Percentiles rank a stretch among this genome's conserved stretches.
phyloP scores from a whole-genome alignment of 139 green algal genomes.

The Closterium sp. region DNA sequence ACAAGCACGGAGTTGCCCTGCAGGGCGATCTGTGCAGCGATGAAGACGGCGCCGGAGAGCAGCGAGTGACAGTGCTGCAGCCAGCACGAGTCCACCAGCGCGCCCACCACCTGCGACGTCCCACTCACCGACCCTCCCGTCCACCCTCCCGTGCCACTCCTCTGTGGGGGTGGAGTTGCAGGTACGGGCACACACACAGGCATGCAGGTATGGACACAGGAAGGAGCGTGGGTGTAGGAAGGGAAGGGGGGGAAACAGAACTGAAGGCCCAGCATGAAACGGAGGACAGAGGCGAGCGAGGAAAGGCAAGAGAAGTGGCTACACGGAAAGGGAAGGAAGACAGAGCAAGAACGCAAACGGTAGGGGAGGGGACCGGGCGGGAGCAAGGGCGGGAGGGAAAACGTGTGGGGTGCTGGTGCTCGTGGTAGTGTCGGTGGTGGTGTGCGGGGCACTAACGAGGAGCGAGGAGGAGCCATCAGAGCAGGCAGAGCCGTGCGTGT shows the following conservation, averaged over 20 bases:
- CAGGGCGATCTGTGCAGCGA: slow-evolving; percentile 26
- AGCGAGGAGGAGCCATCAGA: slow-evolving; percentile 38
- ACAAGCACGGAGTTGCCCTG: slow-evolving; percentile 39
- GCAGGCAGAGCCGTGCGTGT: slow-evolving; percentile 34
- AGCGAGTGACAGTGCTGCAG: slow-evolving; percentile 36
- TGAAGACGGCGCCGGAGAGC: slow-evolving; percentile 36
- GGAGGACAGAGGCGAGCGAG: background rate
- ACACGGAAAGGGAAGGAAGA: background rate
- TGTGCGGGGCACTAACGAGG: slow-evolving; percentile 2
- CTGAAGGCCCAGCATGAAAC: background rate
- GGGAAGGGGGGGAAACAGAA: too few species aligned
- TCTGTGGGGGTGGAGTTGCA: background rate
- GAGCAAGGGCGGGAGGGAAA: background rate
- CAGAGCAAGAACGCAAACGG: background rate
- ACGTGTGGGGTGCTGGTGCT: background rate
- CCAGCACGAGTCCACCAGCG: slow-evolving; percentile 34
- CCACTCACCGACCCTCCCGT: slow-evolving; percentile 23
- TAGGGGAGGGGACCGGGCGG: background rate
- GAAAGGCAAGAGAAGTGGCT: background rate
- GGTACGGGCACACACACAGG: background rate
- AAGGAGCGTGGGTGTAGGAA: too few species aligned
- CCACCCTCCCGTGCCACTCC: slow-evolving; percentile 19
- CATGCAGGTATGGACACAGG: background rate
- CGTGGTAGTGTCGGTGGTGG: background rate
- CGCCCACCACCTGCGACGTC: background rate